Base-by-base conservation (phyloP, 2,329 filamentous ascomycete genomes). In the Beauveria sp. region DNA sequence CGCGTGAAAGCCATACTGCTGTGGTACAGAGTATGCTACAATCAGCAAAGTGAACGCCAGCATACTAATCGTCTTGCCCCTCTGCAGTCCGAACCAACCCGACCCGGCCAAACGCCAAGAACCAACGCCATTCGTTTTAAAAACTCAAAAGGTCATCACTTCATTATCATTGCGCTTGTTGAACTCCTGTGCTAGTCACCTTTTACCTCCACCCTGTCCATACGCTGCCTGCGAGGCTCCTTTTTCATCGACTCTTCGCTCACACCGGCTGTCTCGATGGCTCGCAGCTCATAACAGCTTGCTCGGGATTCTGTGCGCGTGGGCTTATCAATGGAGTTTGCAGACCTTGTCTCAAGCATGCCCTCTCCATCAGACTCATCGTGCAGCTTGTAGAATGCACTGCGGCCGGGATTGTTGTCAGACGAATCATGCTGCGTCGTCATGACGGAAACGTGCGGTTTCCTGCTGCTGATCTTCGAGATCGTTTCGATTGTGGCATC, bases 381-480 rank as follows among this genome's bases (percentile, higher is more conserved):
- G 28, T 55, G 26, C 28, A 54, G 43, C 42, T 51, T 43, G 43
- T 61, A 60, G 26, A 60, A 53, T 16, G 49, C 49, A 38, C 50
- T 60, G 38, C 57, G 57, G 16, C 26, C 57, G 40, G 49, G 8
- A 18, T 55, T 55, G 20, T 49, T 49, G 12, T 49, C 42, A 1
- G 38, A 43, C 9, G 28, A 9, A 14, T 55, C 59, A 12, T 54
- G 59, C 12, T 61, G 59, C 20, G 50, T 61, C 20, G 50, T 34
- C 42, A 49, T 54, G 50, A 54, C 59, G 5, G 51, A 55, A 20
- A 31, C 7, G 10, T 61, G 50, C 1, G 50, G 59, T 26, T 61
- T 61, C 16, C 59, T 54, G 51, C 59, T 55, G 50, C 50, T 61
- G 20, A 61, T 48, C 6, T 61, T 55, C 9, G 59, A 61, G 42